These are phyloP conservation scores for Friedmanniomyces simplex DNA, from an alignment of 495 filamentous ascomycete genomes.

Conservation along the genomic window DNA sequence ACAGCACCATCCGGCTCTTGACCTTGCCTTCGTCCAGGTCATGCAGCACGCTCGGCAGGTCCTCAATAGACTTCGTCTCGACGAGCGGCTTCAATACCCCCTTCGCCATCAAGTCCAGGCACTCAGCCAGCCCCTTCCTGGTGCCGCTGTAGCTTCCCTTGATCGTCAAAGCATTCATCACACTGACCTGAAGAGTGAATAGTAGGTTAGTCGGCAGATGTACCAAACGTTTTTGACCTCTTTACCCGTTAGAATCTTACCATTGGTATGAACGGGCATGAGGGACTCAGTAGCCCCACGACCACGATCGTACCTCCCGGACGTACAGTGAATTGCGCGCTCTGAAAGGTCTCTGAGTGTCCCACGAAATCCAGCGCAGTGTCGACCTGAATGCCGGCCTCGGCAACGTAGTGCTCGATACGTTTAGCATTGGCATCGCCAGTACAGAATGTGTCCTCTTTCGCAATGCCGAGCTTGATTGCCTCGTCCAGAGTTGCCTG, in stretches of 20 bases:
- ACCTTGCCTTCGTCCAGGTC: slow-evolving; percentile 12
- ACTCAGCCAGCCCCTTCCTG: neutral
- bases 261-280: neutral
- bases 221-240: no score
- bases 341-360: neutral
- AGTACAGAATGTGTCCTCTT: slow-evolving; percentile 8
- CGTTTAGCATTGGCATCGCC: neutral
- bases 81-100: slow-evolving; percentile 5
- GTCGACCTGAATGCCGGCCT: slow-evolving; percentile 2
- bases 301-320: slow-evolving; percentile 3
- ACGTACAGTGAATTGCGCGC: slow-evolving; percentile 3
- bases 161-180: slow-evolving; percentile 1
- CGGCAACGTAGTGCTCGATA: slow-evolving; percentile 5
- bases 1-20: slow-evolving; percentile 11
- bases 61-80: slow-evolving; percentile 3
- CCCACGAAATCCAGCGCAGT: slow-evolving; percentile 9
- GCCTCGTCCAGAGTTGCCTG: slow-evolving; percentile 3
- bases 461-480: slow-evolving; percentile 1
- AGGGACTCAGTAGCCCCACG: neutral
- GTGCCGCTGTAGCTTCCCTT: slow-evolving; percentile 3
- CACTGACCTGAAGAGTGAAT: no score
- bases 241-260: no score
- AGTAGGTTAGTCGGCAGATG: no score
- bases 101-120: slow-evolving; percentile 4
- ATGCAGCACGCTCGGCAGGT: slow-evolving; percentile 1